Evolutionary conservation across 140 eudicot species (phyloP), one percentile per base, ranked within the genome.

Genomic region (Artemisia princeps): DNA sequence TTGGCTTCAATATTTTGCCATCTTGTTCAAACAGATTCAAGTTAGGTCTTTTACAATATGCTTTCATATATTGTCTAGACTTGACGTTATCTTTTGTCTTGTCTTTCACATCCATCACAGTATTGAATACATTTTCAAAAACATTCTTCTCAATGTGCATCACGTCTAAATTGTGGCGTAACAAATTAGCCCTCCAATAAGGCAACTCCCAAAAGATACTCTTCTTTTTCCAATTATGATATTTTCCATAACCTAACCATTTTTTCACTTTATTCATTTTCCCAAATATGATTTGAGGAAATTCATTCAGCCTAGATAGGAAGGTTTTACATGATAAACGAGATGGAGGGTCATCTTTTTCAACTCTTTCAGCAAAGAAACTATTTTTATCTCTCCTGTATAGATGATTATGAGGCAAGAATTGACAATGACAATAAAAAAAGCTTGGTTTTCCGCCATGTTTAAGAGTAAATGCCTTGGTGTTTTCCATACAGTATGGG

Each of bases 391-490:
- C 65, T 60, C 6, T 22, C 45, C 17, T 11, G 3, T 60, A 20
- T 1, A 8, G 44, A 60, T 60, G 44, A 20, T 37, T 26, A 4
- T 1, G 65, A 15, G 44, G 19, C 4, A 60, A 26, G 17, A 30
- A 60, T 24, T 37, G 44, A 24, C 65, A 49, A 60, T 60, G 65
- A 24, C 65, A 60, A 26, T 37, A 49, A 26, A 60, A 60, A 17
- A 23, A 60, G 44, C 49, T 23, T 2, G 49, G 65, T 17, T 62
- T 62, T 11, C 49, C 23, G 7, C 67, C 48, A 3, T 62, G 50
- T 30, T 62, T 17, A 30, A 62, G 67, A 62, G 67, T 62, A 37
- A 62, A 62, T 28, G 67, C 67, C 12, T 28, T 30, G 23, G 48
- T 26, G 50, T 62, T 62, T 13, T 62, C 67, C 48, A 62, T 30